Conservation (phyloP, 1,139 yeast genomes). For the Spencermartinsiella ligniputridi region DNA sequence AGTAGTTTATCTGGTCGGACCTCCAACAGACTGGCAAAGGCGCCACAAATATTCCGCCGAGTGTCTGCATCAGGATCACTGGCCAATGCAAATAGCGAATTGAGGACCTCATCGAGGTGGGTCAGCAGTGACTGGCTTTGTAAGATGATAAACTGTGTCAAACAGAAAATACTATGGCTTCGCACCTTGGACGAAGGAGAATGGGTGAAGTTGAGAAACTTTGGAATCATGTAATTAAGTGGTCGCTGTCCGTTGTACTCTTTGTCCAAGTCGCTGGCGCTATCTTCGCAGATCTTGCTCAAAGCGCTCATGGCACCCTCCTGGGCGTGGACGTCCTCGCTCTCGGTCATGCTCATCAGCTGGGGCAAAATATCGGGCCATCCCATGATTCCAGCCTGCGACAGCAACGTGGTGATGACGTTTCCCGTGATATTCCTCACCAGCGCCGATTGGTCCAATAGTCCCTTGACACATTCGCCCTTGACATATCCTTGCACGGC, state of each 20-base stretch:
- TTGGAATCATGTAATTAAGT: slow-evolving; percentile 60
- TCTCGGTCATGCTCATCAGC: slow-evolving; percentile 55
- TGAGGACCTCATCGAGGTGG: slow-evolving; percentile 62
- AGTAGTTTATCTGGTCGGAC: slow-evolving; percentile 73
- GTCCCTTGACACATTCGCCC: slow-evolving; percentile 62
- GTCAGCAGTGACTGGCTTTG: slow-evolving; percentile 62
- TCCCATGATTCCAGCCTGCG: slow-evolving; percentile 60
- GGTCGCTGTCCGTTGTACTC: slow-evolving; percentile 67
- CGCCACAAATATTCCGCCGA: slow-evolving; percentile 69
- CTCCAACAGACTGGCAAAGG: slow-evolving; percentile 71
- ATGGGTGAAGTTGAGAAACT: slow-evolving; percentile 49
- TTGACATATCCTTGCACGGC: slow-evolving; percentile 52
- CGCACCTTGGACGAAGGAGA: slow-evolving; percentile 47
- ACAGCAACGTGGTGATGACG: slow-evolving; percentile 77
- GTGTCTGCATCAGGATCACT: slow-evolving; percentile 55
- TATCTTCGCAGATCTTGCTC: slow-evolving; percentile 85
- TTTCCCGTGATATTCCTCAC: slow-evolving; percentile 88
- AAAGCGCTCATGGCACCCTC: slow-evolving; percentile 82
- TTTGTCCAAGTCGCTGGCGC: slow-evolving; percentile 51
- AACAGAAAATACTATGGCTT: slow-evolving; percentile 63
- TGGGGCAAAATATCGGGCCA: slow-evolving; percentile 77
- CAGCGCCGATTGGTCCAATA: slow-evolving; percentile 52
- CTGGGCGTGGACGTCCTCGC: slow-evolving; percentile 40
- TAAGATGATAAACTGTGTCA: slow-evolving; percentile 70
- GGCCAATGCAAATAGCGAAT: slow-evolving; percentile 56